Base-by-base conservation (phyloP, 495 filamentous ascomycete species). In the Neurospora hispaniola region DNA sequence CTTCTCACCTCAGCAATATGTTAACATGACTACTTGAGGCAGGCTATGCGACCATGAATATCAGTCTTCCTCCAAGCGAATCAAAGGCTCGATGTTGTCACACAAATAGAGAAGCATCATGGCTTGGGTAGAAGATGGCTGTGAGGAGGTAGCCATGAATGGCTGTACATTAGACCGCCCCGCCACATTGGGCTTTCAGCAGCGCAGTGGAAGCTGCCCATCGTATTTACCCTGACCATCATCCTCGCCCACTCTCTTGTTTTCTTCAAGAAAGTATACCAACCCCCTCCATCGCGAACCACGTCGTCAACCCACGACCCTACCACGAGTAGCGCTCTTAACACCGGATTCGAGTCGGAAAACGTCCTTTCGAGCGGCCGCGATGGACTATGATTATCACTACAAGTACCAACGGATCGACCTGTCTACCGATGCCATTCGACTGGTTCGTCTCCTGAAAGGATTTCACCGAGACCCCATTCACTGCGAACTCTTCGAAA, bases 401-500 rank as follows among this genome's bases (percentile, higher is more conserved):
- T 54, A 70, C 27, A 23, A n/a, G n/a, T 54, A 72, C 70, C 14
- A 71, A 3, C 42, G 11, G 4, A 71, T 74, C 20, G 48, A 74
- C 9, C 18, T 74, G 18, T 1, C 35, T 4, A 68, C 70, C 1
- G 73, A 74, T 1, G 31, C 73, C 0, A 54, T 74, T 20, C 73
- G 73, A n/a, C 42, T 74, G 3, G 11, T 74, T 0, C 70, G 73
- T 18, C 10, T 74, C 0, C 46, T n/a, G 23, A 71, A 7, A 38
- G 23, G 23, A 23, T 0, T 0, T 23, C 23, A 1, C 23, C 23
- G 23, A 1, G 23, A 23, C 23, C 14, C 38, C 1, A 31, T 76
- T 12, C 42, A 41, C 18, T 76, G 75, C 69, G 42, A 44, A 3
- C 71, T 76, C 27, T 23, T 71, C n/a, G 69, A 75, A 9, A n/a